A percentile compares a stretch with the other conserved stretches of the same genome.
Evolutionary conservation across 257 asterid species (phyloP).

Genomic region (Penstemon barbatus): DNA sequence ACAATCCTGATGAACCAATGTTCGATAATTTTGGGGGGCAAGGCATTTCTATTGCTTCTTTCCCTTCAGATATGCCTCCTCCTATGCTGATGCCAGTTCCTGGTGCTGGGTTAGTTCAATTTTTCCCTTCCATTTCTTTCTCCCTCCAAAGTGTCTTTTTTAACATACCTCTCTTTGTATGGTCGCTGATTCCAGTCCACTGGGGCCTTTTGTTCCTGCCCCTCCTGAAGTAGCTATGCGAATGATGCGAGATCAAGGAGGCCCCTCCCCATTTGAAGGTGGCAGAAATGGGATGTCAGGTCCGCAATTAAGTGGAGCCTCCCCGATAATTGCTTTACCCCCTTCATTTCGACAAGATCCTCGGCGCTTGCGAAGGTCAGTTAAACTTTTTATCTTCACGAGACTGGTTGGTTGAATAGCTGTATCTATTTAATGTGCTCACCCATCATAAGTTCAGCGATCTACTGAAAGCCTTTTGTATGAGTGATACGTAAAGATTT

Average conservation of each 20-base stretch:
- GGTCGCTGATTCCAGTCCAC: conserved; percentile 56
- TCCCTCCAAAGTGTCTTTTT: background rate
- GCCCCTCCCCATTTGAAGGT: conserved; percentile 86
- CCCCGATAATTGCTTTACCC: conserved; percentile 81
- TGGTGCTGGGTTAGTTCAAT: conserved; percentile 85
- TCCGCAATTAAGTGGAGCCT: conserved; percentile 57
- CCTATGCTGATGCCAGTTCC: conserved; percentile 98
- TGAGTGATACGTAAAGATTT: conserved; percentile 11
- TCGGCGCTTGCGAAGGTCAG: conserved; percentile 87
- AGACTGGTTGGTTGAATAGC: background rate
- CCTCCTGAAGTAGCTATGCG: conserved; percentile 99
- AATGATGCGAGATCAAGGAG: conserved; percentile 93
- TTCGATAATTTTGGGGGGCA: conserved; percentile 81
- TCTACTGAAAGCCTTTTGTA: conserved; percentile 9
- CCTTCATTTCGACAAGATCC: conserved; percentile 86
- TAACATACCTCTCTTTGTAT: background rate
- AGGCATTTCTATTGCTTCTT: conserved; percentile 74
- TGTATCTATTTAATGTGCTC: background rate
- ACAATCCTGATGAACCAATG: conserved; percentile 73
- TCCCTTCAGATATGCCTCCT: conserved; percentile 83
- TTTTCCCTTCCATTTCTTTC: background rate
- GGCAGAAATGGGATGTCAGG: conserved; percentile 78
- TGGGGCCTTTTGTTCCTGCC: conserved; percentile 98
- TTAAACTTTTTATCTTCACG: background rate
- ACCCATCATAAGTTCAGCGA: background rate